Base-by-base conservation (phyloP, 108 stramenopile genomes). In the Poteriospumella lacustris region DNA sequence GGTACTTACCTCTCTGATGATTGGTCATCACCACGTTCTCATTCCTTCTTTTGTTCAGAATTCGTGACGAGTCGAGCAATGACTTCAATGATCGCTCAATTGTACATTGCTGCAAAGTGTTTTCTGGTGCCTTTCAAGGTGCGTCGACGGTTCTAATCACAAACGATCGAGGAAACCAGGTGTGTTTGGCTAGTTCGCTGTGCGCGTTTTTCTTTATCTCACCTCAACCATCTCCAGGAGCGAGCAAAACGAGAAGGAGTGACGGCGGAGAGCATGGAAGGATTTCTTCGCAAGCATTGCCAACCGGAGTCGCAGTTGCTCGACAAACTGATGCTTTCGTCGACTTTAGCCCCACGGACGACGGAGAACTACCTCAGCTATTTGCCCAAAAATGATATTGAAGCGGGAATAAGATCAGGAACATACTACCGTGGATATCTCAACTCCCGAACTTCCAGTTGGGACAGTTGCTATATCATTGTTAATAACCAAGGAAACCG, bases 11-110 rank as follows among this genome's bases (percentile, higher is more conserved):
- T 52, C 9, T 15, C 19, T 52, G 9, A 52, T 19, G 9, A 19
- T 56, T 15, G 24, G 24, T 56, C 15, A 19, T 56, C 24, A 56
- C 24, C 19, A 15, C 15, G 52, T 56, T 56, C 24, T 19, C 19
- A 56, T 24, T 24, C 52, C 42, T 70, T 44, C 68, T 9, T 47
- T 38, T 1, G 59, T 1, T 42, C 59, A 79, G 68, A 39, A 59
- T 24, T n/a, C 58, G 69, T 2, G 78, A 76, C 3, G 88, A 89
- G 80, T 77, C 86, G 9, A 69, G 78, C 5, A 89, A 89, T 59
- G 88, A 89, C 83, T 58, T 62, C 44, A 88, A 88, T 47, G 88
- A 89, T 80, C 81, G 87, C 19, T 60, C 79, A 24, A 89, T 89
- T 59, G 83, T 87, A 9, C 26, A 47, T n/a, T 39, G 86, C 80